Evolutionary conservation across 805 yeast species (phyloP), one percentile per base, ranked within the genome.

Genomic region (Candida odintsovae): DNA sequence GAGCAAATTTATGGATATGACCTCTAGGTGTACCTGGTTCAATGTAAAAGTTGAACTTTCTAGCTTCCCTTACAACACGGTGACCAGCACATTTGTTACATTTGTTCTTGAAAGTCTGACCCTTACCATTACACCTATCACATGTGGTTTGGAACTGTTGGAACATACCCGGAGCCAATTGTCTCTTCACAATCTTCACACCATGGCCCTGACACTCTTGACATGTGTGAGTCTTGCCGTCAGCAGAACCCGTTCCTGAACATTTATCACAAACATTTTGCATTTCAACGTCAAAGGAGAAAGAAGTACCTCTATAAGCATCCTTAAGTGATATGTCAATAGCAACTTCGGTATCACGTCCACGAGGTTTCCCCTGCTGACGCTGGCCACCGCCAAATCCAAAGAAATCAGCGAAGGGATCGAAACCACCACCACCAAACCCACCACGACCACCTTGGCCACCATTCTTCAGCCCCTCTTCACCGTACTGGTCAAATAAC

Each of bases 161-260:
- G 50, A 87, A 70, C 89, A 94, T 87, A 8, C 90, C 90, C 6
- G 95, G 95, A 0, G 88, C 97, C 53, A 92, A 66, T 62, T 90
- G 95, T 49, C 84, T 72, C 42, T 79, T 74, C 46, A 83, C 76
- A 8, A 82, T 62, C 35, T 77, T 65, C 20, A 83, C 71, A 23
- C 99, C 99, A 22, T 68, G 66, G 6, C 99, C 99, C 12, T 72
- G 63, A 70, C 99, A 94, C 43, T 67, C 68, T 1, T 64, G 52
- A 71, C 99, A 94, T 29, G 62, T 65, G 45, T 81, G 83, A 10
- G 71, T 72, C 56, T 80, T 65, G 12, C 92, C 90, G 64, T 90
- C 97, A 41, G 80, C 77, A 2, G 94, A 81, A 1, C 99, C 99
- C 6, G 85, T 71, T 12, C 97, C 99, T 5, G 77, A 72, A 65